Percentiles rank a stretch among this genome's conserved stretches.
These are phyloP conservation scores for Suillus lakei DNA, from an alignment of 768 basidiomycete species.

Conservation along the genomic window DNA sequence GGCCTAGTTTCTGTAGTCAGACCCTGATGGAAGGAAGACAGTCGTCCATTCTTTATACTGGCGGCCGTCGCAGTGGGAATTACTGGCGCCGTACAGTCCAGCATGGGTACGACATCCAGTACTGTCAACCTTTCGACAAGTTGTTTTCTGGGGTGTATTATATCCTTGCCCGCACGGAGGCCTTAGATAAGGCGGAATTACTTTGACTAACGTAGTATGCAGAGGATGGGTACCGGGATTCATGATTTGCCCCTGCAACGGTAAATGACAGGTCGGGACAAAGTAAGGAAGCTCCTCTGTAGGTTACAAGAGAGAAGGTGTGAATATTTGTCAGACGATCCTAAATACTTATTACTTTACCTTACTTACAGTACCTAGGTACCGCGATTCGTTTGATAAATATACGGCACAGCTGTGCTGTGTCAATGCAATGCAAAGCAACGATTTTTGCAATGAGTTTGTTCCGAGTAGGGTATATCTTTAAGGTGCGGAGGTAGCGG, in stretches of 20 bases:
- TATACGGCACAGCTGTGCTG: neutral
- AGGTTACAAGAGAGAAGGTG: too few relatives aligned
- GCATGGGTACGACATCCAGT: conserved; percentile 3
- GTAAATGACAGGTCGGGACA: conserved; percentile 16
- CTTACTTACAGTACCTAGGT: neutral
- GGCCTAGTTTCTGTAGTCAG: neutral
- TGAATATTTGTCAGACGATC: neutral
- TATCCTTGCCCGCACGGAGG: conserved; percentile 24
- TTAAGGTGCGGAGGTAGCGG: neutral
- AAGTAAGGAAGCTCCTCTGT: conserved; percentile 36
- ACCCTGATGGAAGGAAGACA: neutral
- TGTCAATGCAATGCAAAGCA: neutral
- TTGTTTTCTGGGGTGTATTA: conserved; percentile 8
- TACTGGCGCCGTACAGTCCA: conserved; percentile 28
- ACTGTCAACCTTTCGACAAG: conserved; percentile 18
- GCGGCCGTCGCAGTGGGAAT: conserved; percentile 32
- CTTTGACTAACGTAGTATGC: conserved; percentile 6
- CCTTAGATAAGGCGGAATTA: conserved; percentile 20
- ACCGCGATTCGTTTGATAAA: neutral
- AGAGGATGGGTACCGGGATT: too few relatives aligned
- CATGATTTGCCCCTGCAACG: conserved; percentile 32
- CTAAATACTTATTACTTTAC: neutral
- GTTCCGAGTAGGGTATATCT: neutral
- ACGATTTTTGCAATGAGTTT: neutral
- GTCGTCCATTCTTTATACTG: neutral